A percentile compares a stretch with the other conserved stretches of the same genome.
Evolutionary conservation across 495 filamentous ascomycete genomes (phyloP).

Genomic region (Cetradonia linearis): DNA sequence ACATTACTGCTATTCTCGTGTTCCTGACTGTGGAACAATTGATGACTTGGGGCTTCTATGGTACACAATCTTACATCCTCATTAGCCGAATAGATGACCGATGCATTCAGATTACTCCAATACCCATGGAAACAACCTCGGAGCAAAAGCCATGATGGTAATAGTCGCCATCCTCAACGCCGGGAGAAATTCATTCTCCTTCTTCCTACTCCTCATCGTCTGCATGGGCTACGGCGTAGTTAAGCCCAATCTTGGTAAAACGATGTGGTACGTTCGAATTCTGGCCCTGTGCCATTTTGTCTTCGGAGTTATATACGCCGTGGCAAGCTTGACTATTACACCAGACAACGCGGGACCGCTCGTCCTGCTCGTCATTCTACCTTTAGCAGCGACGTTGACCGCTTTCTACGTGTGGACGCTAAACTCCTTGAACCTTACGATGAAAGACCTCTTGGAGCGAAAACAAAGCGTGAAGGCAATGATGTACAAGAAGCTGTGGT

Average conservation of each 20-base stretch:
- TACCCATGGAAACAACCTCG: constrained; percentile 63
- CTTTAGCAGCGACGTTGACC: constrained; percentile 82
- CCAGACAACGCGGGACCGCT: constrained; percentile 66
- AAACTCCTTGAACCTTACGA: constrained; percentile 85
- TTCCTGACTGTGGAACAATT: constrained; percentile 93
- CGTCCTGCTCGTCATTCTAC: constrained; percentile 90
- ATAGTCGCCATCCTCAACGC: constrained; percentile 88
- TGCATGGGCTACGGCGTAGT: constrained; percentile 99
- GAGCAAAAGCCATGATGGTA: constrained; percentile 78
- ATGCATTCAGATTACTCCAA: constrained; percentile 69
- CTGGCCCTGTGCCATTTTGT: constrained; percentile 87
- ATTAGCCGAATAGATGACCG: not conserved
- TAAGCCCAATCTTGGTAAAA: constrained; percentile 82
- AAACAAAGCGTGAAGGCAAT: constrained; percentile 86
- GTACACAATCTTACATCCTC: constrained; percentile 23
- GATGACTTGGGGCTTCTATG: constrained; percentile 97
- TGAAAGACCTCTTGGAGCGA: constrained; percentile 87
- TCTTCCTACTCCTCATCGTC: constrained; percentile 96
- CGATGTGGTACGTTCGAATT: constrained; percentile 90
- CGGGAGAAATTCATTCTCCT: constrained; percentile 90
- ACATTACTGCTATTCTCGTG: constrained; percentile 92
- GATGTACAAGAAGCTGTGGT: constrained; percentile 99
- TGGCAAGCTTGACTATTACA: constrained; percentile 80
- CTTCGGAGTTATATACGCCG: constrained; percentile 86
- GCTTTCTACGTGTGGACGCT: constrained; percentile 99